Percentiles rank a stretch among this genome's conserved stretches.
Evolutionary conservation across 768 basidiomycete genomes (phyloP).

Genomic region (Naganishia antarctica): DNA sequence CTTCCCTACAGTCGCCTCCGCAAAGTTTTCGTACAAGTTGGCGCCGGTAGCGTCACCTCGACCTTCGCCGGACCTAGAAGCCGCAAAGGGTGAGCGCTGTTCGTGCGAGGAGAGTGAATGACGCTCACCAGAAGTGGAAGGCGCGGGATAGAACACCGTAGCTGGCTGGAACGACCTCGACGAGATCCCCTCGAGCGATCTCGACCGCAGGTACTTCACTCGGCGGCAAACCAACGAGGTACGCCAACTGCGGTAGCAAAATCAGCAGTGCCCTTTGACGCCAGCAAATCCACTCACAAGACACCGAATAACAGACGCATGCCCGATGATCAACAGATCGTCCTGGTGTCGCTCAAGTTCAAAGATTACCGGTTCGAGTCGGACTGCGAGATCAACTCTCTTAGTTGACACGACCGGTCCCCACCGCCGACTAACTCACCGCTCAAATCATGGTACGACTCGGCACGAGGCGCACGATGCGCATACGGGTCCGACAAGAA

Average conservation of each 20-base stretch:
- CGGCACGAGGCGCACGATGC: conserved; percentile 84
- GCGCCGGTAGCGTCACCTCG: conserved; percentile 44
- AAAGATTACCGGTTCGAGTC: conserved; percentile 84
- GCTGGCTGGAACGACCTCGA: conserved; percentile 59
- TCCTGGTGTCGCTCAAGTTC: conserved; percentile 92
- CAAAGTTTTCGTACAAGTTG: conserved; percentile 51
- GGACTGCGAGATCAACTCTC: conserved; percentile 57
- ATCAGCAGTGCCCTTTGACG: not conserved
- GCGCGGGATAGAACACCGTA: conserved; percentile 80
- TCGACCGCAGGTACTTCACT: conserved; percentile 97
- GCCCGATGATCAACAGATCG: conserved; percentile 91
- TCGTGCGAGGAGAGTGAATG: not conserved
- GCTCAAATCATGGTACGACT: conserved; percentile 86
- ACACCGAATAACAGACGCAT: conserved; percentile 95
- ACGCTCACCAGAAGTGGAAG: conserved; percentile 51
- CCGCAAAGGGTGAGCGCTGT: conserved; percentile 1
- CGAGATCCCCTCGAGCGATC: conserved; percentile 89
- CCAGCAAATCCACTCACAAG: conserved; percentile 51
- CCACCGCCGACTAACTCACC: conserved; percentile 33
- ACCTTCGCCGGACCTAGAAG: conserved; percentile 46
- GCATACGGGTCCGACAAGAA: conserved; percentile 90
- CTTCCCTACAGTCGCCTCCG: conserved; percentile 48
- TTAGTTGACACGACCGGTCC: not conserved
- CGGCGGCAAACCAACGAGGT: conserved; percentile 71
- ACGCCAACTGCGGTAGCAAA: conserved; percentile 56